Evolutionary conservation across 345 rosid genomes (phyloP).

Genomic region (Cardamine resedifolia): DNA sequence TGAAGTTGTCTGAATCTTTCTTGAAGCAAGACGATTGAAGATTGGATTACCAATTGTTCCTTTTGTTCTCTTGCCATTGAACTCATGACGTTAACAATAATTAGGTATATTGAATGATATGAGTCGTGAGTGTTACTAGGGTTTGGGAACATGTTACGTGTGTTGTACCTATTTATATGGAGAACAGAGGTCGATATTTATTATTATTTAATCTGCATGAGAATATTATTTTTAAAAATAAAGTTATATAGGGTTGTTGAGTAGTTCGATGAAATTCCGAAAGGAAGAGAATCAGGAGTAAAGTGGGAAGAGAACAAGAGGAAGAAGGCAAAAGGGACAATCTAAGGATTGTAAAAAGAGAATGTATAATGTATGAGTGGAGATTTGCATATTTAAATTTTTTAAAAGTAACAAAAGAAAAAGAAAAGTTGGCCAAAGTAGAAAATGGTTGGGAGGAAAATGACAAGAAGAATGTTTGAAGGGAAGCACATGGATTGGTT

Average conservation of each 20-base stretch:
- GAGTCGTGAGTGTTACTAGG: conserved; percentile 25
- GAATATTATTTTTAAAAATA: conserved; percentile 4
- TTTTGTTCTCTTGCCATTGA: conserved; percentile 49
- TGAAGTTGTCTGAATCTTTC: conserved; percentile 72
- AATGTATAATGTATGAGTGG: conserved; percentile 44
- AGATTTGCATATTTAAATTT: conserved; percentile 18
- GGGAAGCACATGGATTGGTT: conserved; percentile 73
- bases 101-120: conserved; percentile 7
- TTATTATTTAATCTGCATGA: conserved; percentile 36
- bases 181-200: conserved; percentile 16
- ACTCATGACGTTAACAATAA: conserved; percentile 21
- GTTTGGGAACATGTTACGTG: conserved; percentile 27
- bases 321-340: conserved; percentile 50
- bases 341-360: conserved; percentile 51
- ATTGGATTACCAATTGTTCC: conserved; percentile 48
- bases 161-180: conserved; percentile 39
- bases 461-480: conserved; percentile 58
- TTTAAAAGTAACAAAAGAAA: conserved; percentile 17
- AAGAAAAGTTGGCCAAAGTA: conserved; percentile 47
- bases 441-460: conserved; percentile 45
- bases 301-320: conserved; percentile 57
- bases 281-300: conserved; percentile 58
- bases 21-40: conserved; percentile 70
- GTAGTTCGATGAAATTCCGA: conserved; percentile 49
- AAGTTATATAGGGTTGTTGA: conserved; percentile 33